Base-by-base conservation (phyloP, 2,329 filamentous ascomycete genomes). In the Dothistroma pini region DNA sequence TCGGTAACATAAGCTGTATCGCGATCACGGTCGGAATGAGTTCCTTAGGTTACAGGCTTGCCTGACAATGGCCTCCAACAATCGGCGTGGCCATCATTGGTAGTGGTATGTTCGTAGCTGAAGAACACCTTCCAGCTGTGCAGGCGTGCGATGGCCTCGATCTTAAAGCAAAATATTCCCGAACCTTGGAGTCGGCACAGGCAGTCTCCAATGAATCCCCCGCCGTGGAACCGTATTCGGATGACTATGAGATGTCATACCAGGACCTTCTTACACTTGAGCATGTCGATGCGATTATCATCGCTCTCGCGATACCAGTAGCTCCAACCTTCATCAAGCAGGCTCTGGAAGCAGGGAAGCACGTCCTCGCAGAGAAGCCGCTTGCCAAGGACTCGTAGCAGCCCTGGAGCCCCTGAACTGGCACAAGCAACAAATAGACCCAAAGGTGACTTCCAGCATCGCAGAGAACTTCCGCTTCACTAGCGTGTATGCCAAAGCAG, bases 391-490 rank as follows among this genome's bases (percentile, higher is more conserved):
- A 88, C 65, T 75, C 1, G 76, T 77, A 0, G 82, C 83, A 0
- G 71, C 75, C 29, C 41, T 19, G 3, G 75, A 78, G n/a, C 75
- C 86, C 31, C 72, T 84, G 25, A 61, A 76, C 7, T 83, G 78
- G 74, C 82, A 80, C 62, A 65, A 75, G 12, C 65, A 72, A 19
- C 77, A 77, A 38, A 76, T 79, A 59, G 69, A 75, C 51, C 70
- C 70, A 7, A 71, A 75, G 56, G 67, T 74, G 22, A 61, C 56
- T 12, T 85, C 86, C 75, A 79, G 79, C 14, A 81, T 93, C 3
- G 89, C 88, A 0, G 90, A 93, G 75, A 91, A 93, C 75, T 89
- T 85, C 71, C 83, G 89, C 55, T 91, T 86, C 76, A 74, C 84
- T 58, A 78, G 82, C 32, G 78, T 79, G 11, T 86, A 85, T 69